Evolutionary conservation across 371 early-diverging fungal species (phyloP).

Genomic region (Coemansia sp.): DNA sequence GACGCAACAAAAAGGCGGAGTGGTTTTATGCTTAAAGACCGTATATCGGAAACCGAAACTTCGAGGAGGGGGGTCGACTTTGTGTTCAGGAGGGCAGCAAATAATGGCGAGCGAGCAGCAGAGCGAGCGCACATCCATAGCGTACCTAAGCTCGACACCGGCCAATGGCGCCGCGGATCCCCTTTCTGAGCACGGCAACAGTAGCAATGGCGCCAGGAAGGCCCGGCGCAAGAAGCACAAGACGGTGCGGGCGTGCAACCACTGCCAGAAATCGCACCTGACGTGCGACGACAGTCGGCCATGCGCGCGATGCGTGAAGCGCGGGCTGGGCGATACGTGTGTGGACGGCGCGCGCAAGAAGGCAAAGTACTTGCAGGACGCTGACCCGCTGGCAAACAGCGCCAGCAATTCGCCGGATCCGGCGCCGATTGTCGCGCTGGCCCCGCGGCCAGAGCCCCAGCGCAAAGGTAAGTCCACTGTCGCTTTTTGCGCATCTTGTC

Average conservation of each 20-base stretch:
- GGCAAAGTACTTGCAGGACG: slow-evolving; percentile 71
- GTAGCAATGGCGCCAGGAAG: background rate
- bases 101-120: slow-evolving; percentile 2
- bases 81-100: too few species aligned
- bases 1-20: background rate
- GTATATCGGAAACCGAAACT: too few species aligned
- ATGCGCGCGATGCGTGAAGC: slow-evolving; percentile 81
- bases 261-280: slow-evolving; percentile 52
- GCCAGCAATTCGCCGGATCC: background rate
- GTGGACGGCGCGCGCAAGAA: slow-evolving; percentile 76
- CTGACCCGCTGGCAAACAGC: slow-evolving; percentile 10
- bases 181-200: background rate
- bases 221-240: slow-evolving; percentile 34
- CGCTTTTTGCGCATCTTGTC: background rate
- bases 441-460: background rate
- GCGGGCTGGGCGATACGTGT: slow-evolving; percentile 71
- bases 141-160: slow-evolving; percentile 8
- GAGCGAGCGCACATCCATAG: slow-evolving; percentile 28
- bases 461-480: slow-evolving; percentile 10
- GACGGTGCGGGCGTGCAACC: slow-evolving; percentile 49
- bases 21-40: too few species aligned
- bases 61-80: too few species aligned
- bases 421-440: slow-evolving; percentile 5
- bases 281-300: slow-evolving; percentile 62
- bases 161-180: slow-evolving; percentile 4